Evolutionary conservation across 169 alveolate genomes (phyloP).

Genomic region (Plasmodium billcollinsi): DNA sequence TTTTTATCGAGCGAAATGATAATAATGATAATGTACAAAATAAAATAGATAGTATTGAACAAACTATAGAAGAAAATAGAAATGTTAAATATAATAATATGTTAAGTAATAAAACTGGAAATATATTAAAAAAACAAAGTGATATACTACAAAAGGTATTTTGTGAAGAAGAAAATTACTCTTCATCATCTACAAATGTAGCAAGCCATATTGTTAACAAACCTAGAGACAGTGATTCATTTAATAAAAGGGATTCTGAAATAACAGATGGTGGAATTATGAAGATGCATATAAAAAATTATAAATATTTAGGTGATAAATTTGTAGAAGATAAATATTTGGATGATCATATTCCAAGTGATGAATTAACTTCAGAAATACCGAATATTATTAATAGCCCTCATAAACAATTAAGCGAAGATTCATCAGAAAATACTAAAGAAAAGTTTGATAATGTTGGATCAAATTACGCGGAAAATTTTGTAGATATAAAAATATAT

Average conservation of each 20-base stretch:
- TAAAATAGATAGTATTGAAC: constrained; percentile 37
- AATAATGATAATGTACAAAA: constrained; percentile 29
- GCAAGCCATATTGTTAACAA: too few relatives aligned
- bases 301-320: too few relatives aligned
- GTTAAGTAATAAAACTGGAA: constrained; percentile 1
- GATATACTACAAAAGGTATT: background rate
- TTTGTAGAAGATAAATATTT: too few relatives aligned
- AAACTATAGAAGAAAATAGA: constrained; percentile 30
- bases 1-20: constrained; percentile 41
- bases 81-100: constrained; percentile 1
- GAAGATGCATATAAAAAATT: too few relatives aligned
- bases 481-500: constrained; percentile 57
- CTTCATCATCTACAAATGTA: too few relatives aligned
- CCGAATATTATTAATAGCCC: too few relatives aligned
- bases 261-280: too few relatives aligned
- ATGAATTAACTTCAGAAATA: too few relatives aligned
- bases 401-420: background rate
- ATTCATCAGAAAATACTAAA: background rate
- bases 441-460: background rate
- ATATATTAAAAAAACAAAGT: constrained; percentile 9
- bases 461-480: constrained; percentile 26
- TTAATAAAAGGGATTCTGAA: too few relatives aligned
- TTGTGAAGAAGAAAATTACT: too few relatives aligned
- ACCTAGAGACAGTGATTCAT: too few relatives aligned
- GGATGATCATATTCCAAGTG: too few relatives aligned